Evolutionary conservation across 2,329 filamentous ascomycete genomes (phyloP).

Genomic region (Dothistroma pini): DNA sequence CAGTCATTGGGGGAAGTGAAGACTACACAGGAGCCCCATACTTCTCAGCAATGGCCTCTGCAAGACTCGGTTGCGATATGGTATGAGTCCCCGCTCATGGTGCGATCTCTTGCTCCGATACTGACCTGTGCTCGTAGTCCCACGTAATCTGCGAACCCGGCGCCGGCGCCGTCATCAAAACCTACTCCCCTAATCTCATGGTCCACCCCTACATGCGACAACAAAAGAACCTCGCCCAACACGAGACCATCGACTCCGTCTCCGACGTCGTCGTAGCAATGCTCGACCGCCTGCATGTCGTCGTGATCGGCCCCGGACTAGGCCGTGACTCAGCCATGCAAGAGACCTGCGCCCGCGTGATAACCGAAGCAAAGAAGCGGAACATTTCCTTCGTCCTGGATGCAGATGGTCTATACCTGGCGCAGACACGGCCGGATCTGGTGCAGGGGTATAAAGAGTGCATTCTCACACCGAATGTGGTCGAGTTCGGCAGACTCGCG

Average conservation of each 20-base stretch:
- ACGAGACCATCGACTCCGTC: constrained; percentile 59
- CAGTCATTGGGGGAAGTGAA: constrained; percentile 89
- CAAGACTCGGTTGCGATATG: constrained; percentile 36
- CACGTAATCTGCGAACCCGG: constrained; percentile 94
- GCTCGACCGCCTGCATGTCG: constrained; percentile 81
- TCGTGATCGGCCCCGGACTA: constrained; percentile 89
- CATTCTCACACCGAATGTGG: constrained; percentile 90
- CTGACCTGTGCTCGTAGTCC: constrained; percentile 52
- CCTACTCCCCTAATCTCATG: constrained; percentile 97
- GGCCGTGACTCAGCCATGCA: constrained; percentile 90
- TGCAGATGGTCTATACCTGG: constrained; percentile 79
- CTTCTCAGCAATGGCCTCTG: constrained; percentile 96
- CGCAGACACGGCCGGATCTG: constrained; percentile 70
- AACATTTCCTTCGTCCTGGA: constrained; percentile 82
- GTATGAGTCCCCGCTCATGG: neutral
- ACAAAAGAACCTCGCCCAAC: constrained; percentile 54
- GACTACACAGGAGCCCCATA: constrained; percentile 98
- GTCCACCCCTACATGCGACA: constrained; percentile 95
- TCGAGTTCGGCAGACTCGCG: constrained; percentile 82
- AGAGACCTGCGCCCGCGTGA: constrained; percentile 73
- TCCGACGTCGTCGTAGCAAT: constrained; percentile 69
- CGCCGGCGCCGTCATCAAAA: constrained; percentile 84
- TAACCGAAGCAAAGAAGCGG: constrained; percentile 69
- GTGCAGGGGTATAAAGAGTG: constrained; percentile 77
- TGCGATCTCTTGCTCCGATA: neutral